Conservation (phyloP, 345 rosid genomes). For the Citrus medica region DNA sequence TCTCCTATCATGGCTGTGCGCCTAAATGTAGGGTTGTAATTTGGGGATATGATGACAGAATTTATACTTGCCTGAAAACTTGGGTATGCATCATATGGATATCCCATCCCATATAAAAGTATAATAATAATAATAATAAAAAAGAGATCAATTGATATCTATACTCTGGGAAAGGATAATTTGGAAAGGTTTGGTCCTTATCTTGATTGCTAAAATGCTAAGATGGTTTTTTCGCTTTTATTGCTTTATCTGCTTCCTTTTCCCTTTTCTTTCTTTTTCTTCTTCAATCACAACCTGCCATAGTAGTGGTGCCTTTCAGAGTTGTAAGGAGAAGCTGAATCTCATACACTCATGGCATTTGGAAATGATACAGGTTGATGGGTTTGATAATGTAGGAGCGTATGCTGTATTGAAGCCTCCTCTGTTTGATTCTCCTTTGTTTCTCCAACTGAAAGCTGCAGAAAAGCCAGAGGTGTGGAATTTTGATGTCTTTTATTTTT, state of each 20-base stretch:
- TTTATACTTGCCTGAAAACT: background rate
- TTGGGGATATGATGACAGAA: background rate
- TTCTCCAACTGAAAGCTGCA: conserved; percentile 34
- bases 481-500: background rate
- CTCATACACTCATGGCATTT: background rate
- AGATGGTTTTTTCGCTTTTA: background rate
- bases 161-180: background rate
- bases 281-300: no score
- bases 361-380: conserved; percentile 25
- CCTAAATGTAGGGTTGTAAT: background rate
- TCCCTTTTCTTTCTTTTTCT: no score
- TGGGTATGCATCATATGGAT: background rate
- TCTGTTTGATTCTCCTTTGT: conserved; percentile 30
- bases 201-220: background rate
- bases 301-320: no score
- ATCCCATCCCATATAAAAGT: background rate
- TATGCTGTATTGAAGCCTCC: conserved; percentile 44
- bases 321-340: conserved; percentile 1
- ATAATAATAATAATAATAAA: background rate
- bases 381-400: conserved; percentile 36
- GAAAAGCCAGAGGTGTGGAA: conserved; percentile 26
- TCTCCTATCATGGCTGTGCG: background rate
- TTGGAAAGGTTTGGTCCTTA: background rate
- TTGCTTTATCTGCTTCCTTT: background rate
- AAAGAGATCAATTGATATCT: background rate